Conservation (phyloP, 1,284 basidiomycete genomes). For the Pisolithus thermaeus region DNA sequence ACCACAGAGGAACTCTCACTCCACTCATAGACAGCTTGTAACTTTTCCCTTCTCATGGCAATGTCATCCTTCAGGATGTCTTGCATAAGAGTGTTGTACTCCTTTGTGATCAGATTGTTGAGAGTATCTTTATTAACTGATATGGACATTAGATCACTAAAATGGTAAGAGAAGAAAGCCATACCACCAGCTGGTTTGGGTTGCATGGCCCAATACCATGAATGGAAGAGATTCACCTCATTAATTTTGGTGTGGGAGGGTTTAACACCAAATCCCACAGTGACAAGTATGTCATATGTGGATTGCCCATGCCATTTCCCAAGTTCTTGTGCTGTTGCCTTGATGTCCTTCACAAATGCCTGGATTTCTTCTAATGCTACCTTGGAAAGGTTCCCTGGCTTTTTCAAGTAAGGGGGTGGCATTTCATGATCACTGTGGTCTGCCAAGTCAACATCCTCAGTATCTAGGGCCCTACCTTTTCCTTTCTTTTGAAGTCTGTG, state of each 20-base stretch:
- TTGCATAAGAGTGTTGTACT: no score
- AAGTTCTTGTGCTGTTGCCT: neutral
- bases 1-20: no score
- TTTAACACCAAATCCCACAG: neutral
- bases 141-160: neutral
- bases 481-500: neutral
- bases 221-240: neutral
- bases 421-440: neutral
- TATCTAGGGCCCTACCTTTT: neutral
- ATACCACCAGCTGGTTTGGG: neutral
- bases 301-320: neutral
- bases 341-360: neutral
- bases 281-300: neutral
- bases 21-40: no score
- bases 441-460: neutral
- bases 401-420: neutral
- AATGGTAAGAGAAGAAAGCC: neutral
- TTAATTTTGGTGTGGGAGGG: neutral
- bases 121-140: neutral
- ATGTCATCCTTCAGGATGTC: no score
- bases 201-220: slow-evolving; percentile 1
- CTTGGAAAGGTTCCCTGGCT: neutral
- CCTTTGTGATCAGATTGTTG: no score
- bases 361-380: neutral
- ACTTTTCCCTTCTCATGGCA: no score